Percentiles rank a stretch among this genome's conserved stretches.
Evolutionary conservation across 257 asterid genomes (phyloP).

Genomic region (Henckelia pumila): DNA sequence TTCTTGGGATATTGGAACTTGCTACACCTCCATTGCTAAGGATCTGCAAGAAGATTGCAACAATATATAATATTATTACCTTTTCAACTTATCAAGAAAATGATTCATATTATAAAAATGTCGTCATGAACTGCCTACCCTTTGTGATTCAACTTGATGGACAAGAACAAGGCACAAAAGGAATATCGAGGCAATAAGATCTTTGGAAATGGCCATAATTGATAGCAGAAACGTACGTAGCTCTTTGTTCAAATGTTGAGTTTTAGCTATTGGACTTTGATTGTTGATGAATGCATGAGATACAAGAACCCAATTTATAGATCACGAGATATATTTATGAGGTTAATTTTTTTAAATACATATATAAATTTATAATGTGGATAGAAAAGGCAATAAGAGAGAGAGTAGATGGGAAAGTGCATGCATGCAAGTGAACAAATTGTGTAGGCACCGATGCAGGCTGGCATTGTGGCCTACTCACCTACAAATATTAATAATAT

Average conservation of each 20-base stretch:
- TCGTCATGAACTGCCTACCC: conserved; percentile 26
- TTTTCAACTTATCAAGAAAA: neutral
- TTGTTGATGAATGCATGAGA: neutral
- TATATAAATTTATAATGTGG: neutral
- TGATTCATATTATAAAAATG: neutral
- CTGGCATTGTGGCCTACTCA: conserved; percentile 41
- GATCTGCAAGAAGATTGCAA: conserved; percentile 39
- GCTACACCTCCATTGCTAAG: conserved; percentile 28
- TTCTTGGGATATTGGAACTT: conserved; percentile 22
- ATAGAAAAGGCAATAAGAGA: conserved; percentile 17
- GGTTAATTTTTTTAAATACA: neutral
- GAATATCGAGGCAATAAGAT: conserved; percentile 33
- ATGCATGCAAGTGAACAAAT: conserved; percentile 45
- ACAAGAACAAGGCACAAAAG: conserved; percentile 42
- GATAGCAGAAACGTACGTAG: neutral
- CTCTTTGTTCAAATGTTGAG: neutral
- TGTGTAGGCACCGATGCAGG: conserved; percentile 22
- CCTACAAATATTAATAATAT: conserved; percentile 24
- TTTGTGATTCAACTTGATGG: conserved; percentile 46
- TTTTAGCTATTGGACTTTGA: neutral
- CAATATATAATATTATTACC: neutral
- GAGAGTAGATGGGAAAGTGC: conserved; percentile 18
- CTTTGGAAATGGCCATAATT: conserved; percentile 56
- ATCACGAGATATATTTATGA: too few relatives aligned
- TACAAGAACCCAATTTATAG: neutral